Conservation (phyloP, 179 eudicot species). For the Spergularia azorica region DNA sequence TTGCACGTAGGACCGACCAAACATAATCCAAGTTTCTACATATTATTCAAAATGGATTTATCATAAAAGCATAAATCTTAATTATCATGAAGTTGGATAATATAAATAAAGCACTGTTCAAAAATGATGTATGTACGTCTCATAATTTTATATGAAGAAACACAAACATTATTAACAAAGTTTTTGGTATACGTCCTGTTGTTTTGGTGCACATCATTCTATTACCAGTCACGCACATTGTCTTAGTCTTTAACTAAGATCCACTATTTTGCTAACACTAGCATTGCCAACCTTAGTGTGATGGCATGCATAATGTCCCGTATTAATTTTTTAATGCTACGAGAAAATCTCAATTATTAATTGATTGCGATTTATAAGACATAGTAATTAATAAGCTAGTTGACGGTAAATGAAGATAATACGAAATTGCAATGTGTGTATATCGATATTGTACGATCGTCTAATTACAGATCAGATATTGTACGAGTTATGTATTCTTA, state of each 20-base stretch:
- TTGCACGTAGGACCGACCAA: constrained; percentile 27
- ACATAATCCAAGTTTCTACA: not conserved
- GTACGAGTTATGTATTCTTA: too few species aligned
- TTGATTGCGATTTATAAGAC: too few species aligned
- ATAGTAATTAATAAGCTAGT: too few species aligned
- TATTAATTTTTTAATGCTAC: too few species aligned
- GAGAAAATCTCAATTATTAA: too few species aligned
- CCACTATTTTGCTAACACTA: not conserved
- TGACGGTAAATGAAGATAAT: too few species aligned
- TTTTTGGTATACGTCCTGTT: not conserved
- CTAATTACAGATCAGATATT: too few species aligned
- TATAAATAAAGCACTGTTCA: not conserved
- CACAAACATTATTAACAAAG: not conserved
- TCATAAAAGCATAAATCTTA: not conserved
- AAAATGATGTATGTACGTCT: not conserved
- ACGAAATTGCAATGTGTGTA: too few species aligned
- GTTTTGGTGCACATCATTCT: constrained; percentile 4
- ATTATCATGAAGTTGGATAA: not conserved
- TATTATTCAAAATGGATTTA: constrained; percentile 13
- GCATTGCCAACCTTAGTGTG: not conserved
- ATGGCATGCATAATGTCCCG: too few species aligned
- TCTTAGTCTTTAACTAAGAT: not conserved
- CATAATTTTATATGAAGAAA: not conserved
- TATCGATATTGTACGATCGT: too few species aligned
- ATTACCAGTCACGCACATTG: constrained; percentile 6